phyloP scores from a whole-genome alignment of 1,284 basidiomycete genomes.

The Malassezia slooffiae region DNA sequence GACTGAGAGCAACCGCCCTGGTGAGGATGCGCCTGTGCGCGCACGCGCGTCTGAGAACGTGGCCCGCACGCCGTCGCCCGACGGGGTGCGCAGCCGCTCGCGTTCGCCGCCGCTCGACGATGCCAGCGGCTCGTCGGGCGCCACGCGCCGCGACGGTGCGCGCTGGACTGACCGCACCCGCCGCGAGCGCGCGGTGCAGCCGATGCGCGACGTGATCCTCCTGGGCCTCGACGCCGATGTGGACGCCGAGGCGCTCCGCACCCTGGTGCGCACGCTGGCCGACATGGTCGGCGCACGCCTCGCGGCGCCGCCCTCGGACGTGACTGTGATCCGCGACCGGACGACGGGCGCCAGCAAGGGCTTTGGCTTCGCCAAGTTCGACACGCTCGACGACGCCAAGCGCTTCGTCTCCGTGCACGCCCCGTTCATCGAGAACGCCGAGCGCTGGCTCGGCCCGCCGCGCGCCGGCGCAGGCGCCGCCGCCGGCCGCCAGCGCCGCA shows the following conservation, averaged over 20 bases:
- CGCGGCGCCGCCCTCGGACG: slow-evolving; percentile 12
- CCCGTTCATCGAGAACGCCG: slow-evolving; percentile 12
- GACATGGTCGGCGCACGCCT: slow-evolving; percentile 12
- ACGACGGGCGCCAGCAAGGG: slow-evolving; percentile 13
- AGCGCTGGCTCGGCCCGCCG: slow-evolving; percentile 12
- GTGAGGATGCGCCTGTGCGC: no score
- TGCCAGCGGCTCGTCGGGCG: not conserved
- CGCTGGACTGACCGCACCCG: slow-evolving; percentile 11
- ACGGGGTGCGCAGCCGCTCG: not conserved
- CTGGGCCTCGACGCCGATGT: slow-evolving; percentile 14
- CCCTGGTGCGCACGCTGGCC: slow-evolving; percentile 12
- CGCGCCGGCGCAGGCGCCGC: not conserved
- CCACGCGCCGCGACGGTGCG: no score
- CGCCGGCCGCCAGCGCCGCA: slow-evolving; percentile 5
- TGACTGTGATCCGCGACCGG: slow-evolving; percentile 16
- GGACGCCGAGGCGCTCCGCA: slow-evolving; percentile 12
- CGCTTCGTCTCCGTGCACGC: slow-evolving; percentile 14
- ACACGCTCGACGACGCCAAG: slow-evolving; percentile 15
- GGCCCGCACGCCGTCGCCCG: no score
- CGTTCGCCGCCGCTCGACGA: not conserved
- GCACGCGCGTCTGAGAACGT: no score
- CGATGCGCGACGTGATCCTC: slow-evolving; percentile 15
- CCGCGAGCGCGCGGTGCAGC: slow-evolving; percentile 4
- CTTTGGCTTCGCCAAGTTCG: slow-evolving; percentile 16
- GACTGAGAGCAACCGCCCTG: no score